Percentiles rank a stretch among this genome's conserved stretches.
phyloP scores from a whole-genome alignment of 495 filamentous ascomycete species.

The Xylaria acuta region DNA sequence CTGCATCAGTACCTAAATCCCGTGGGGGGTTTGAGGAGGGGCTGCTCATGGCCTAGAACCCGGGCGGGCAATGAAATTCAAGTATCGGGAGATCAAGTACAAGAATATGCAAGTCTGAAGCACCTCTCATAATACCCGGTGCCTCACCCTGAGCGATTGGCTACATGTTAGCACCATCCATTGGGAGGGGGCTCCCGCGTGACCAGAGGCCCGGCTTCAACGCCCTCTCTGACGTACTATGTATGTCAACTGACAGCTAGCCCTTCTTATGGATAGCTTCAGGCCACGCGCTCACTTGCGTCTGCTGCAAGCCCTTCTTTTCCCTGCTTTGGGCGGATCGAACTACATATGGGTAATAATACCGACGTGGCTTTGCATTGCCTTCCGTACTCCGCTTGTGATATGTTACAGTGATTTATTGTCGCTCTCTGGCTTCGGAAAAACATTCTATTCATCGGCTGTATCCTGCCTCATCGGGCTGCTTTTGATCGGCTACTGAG shows the following conservation, averaged over 20 bases:
- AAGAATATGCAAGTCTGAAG: not conserved
- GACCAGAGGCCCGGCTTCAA: not conserved
- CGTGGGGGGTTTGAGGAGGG: not conserved
- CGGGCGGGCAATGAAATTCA: not conserved
- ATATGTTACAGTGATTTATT: not conserved
- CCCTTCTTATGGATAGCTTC: not conserved
- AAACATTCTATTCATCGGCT: not conserved
- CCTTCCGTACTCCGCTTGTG: not conserved
- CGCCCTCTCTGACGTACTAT: slow-evolving; percentile 7
- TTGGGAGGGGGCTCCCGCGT: not conserved
- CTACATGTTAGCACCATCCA: not conserved
- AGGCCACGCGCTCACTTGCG: not conserved
- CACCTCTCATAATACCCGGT: not conserved
- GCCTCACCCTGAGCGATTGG: not conserved
- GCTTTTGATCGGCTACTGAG: not conserved
- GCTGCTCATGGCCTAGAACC: not conserved
- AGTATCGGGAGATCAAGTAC: not conserved
- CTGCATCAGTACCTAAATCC: slow-evolving; percentile 18
- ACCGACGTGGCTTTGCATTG: slow-evolving; percentile 13
- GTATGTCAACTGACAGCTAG: not conserved
- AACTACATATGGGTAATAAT: not conserved
- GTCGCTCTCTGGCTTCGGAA: not conserved
- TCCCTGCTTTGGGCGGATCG: not conserved
- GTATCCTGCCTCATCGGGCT: not conserved
- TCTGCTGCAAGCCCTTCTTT: not conserved